phyloP scores from a whole-genome alignment of 441 rosid genomes.

The Manihot esculenta region DNA sequence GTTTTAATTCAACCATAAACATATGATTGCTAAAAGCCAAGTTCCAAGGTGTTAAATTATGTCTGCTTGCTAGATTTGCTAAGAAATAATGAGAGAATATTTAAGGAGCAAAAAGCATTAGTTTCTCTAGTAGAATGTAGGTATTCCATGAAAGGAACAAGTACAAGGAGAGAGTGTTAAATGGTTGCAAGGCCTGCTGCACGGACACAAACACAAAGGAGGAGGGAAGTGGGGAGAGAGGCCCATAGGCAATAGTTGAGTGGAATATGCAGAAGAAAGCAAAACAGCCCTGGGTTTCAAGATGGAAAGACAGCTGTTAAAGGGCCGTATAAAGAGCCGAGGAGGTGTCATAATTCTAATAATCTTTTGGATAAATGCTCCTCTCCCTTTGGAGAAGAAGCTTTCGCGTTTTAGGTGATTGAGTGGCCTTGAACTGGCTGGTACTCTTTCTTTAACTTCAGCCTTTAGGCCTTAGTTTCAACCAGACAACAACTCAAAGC shows the following conservation, averaged over 20 bases:
- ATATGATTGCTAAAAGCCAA: too few relatives aligned
- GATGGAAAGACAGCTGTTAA: conserved; percentile 40
- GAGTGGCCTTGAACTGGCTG: neutral
- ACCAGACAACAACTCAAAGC: neutral
- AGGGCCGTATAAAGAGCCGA: conserved; percentile 32
- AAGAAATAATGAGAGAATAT: neutral
- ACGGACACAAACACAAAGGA: neutral
- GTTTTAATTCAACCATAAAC: too few relatives aligned
- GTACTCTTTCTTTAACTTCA: neutral
- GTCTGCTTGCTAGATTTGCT: too few relatives aligned
- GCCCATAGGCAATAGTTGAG: conserved; percentile 18
- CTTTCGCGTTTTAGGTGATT: neutral
- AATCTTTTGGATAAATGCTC: neutral
- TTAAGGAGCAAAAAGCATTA: too few relatives aligned
- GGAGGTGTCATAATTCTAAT: neutral
- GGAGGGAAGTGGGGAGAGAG: conserved; percentile 17
- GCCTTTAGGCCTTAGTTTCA: neutral
- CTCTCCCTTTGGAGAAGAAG: neutral
- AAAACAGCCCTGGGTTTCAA: conserved; percentile 26
- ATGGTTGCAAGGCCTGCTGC: neutral
- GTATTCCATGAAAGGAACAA: neutral
- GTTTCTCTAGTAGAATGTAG: neutral
- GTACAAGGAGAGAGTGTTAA: conserved; percentile 3
- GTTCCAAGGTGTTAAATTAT: too few relatives aligned
- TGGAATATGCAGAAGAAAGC: conserved; percentile 30